These are phyloP conservation scores for Benincasa hispida DNA, from an alignment of 306 rosid species.

Conservation along the genomic window DNA sequence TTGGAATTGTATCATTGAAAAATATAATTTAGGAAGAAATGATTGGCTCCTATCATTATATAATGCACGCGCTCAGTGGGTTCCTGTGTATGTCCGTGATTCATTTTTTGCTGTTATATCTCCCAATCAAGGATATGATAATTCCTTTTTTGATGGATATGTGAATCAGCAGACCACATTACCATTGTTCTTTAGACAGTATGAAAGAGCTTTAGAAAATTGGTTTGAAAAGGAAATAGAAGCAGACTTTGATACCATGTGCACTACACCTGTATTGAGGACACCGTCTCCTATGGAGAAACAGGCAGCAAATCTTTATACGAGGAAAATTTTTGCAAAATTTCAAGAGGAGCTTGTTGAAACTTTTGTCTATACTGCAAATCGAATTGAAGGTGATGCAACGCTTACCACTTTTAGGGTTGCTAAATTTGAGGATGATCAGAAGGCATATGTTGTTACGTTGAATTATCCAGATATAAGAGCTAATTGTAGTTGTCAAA, in stretches of 20 bases:
- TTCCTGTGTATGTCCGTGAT: constrained; percentile 75
- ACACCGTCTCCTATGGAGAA: constrained; percentile 97
- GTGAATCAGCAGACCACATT: constrained; percentile 73
- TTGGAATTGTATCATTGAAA: constrained; percentile 65
- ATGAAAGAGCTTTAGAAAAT: constrained; percentile 70
- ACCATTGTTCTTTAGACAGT: constrained; percentile 87
- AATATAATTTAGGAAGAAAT: constrained; percentile 60
- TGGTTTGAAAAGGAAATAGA: constrained; percentile 76
- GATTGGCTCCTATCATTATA: constrained; percentile 79
- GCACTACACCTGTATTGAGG: constrained; percentile 59
- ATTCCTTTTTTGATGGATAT: constrained; percentile 75
- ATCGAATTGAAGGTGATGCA: constrained; percentile 80
- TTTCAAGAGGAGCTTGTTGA: constrained; percentile 94
- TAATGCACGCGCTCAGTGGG: constrained; percentile 76
- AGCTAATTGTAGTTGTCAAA: constrained; percentile 85
- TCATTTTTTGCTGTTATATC: constrained; percentile 61
- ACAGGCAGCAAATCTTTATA: constrained; percentile 80
- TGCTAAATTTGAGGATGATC: constrained; percentile 84
- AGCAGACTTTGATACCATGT: constrained; percentile 75
- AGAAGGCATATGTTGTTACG: constrained; percentile 54
- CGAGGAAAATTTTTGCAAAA: constrained; percentile 63
- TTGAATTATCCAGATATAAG: constrained; percentile 62
- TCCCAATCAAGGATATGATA: constrained; percentile 53
- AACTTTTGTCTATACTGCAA: constrained; percentile 85
- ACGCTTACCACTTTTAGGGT: constrained; percentile 73